Base-by-base conservation (phyloP, 768 basidiomycete genomes). In the Tricholomella constricta region DNA sequence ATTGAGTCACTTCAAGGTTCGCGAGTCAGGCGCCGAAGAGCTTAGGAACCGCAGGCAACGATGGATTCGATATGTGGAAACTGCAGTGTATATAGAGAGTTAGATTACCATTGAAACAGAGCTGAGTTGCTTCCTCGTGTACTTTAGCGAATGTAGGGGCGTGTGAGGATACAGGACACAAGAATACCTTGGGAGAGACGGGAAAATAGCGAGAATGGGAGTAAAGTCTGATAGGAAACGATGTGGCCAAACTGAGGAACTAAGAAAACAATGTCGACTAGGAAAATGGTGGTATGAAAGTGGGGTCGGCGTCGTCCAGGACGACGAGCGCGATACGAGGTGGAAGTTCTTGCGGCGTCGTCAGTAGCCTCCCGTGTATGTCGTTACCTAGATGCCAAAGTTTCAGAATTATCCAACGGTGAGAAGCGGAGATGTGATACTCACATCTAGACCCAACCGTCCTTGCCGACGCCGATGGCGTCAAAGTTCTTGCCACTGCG, bases 401-500 rank as follows among this genome's bases (percentile, higher is more conserved):
- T 61, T 63, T 75, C 60, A 77, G 74, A 69, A 63, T 69, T 66
- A 80, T 77, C 71, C 70, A 72, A 81, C 84, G 75, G 85, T 74
- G 75, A 66, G 59, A 69, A 59, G 52, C 51, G 45, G 57, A 59
- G 56, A 61, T 65, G 65, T 65, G 45, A 46, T 48, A 74, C 82
- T 67, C 70, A 82, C 80, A 52, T 59, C 75, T 79, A 88, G 49
- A 90, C 83, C 89, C 89, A 91, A 36, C 80, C 79, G 34, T 89
- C 85, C 65, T 86, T 85, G 51, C 87, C 87, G n/a, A 85, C 78
- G 17, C 86, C 82, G 63, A 89, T 87, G 38, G 84, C 89, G 63
- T 91, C 90, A 57, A 92, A 92, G 69, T 82, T 87, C 73, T 89
- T 91, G 45, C 90, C 90, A 59, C 89, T 91, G 52, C 90, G 76